These are phyloP conservation scores for Arachis stenosperma DNA, from an alignment of 306 rosid genomes.

Conservation along the genomic window DNA sequence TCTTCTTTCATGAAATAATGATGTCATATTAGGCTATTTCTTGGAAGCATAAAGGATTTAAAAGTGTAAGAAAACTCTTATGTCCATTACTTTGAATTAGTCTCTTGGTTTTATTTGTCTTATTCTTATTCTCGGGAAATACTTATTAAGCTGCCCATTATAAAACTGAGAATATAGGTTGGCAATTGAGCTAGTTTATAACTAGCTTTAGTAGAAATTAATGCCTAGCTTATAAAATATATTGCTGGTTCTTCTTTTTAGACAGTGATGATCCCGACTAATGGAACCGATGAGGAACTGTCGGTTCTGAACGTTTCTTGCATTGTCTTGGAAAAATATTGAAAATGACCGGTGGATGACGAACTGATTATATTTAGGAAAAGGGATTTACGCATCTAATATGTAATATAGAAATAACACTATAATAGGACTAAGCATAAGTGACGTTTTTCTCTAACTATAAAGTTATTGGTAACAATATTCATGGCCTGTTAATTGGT, in stretches of 20 bases:
- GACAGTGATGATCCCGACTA: constrained; percentile 6
- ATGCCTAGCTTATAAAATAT: constrained; percentile 16
- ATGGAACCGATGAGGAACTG: constrained; percentile 9
- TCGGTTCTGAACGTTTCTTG: constrained; percentile 12
- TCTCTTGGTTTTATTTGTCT: constrained; percentile 26
- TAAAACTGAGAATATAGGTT: constrained; percentile 33
- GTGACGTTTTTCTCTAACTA: background rate
- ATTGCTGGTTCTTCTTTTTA: background rate
- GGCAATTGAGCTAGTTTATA: constrained; percentile 2
- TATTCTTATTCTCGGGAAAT: background rate
- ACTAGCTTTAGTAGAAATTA: background rate
- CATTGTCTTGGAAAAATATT: constrained; percentile 21
- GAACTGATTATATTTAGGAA: background rate
- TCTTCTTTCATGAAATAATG: constrained; percentile 31
- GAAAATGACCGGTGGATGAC: constrained; percentile 4
- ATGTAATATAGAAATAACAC: background rate
- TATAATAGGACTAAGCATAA: background rate
- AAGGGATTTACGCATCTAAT: background rate
- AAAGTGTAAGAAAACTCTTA: background rate
- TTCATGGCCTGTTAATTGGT: constrained; percentile 19
- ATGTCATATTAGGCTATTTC: constrained; percentile 11
- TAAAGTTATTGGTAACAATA: constrained; percentile 9
- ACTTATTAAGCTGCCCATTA: constrained; percentile 1
- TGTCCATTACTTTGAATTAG: constrained; percentile 7
- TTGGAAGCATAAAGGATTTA: constrained; percentile 17